Percentiles rank a stretch among this genome's conserved stretches.
Conservation (phyloP, 1,284 basidiomycete species). For the Ustilago trichophora region DNA sequence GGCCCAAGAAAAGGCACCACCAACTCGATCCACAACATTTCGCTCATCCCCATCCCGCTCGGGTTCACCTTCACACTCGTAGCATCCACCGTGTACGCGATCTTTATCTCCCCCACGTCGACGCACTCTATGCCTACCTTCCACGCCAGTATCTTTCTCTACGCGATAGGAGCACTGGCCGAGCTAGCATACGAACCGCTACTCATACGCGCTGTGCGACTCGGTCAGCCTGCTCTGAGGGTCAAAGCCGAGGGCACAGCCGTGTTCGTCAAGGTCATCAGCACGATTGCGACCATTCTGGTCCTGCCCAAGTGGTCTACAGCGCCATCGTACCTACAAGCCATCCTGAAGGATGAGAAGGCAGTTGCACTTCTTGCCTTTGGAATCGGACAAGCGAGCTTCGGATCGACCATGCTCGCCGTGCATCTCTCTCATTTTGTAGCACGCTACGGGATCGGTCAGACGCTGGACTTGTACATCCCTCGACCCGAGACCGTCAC, state of each 20-base stretch:
- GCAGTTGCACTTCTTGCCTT: slow-evolving; percentile 53
- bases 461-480: slow-evolving; percentile 75
- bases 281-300: slow-evolving; percentile 33
- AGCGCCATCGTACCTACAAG: background rate
- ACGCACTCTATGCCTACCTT: slow-evolving; percentile 44
- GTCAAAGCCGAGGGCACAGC: slow-evolving; percentile 59
- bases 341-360: slow-evolving; percentile 6
- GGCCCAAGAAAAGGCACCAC: slow-evolving; percentile 12
- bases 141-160: slow-evolving; percentile 44
- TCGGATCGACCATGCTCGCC: slow-evolving; percentile 43
- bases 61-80: slow-evolving; percentile 40
- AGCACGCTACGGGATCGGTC: slow-evolving; percentile 77
- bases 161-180: slow-evolving; percentile 53
- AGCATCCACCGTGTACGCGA: slow-evolving; percentile 33
- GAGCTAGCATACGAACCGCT: slow-evolving; percentile 61
- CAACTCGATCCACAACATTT: slow-evolving; percentile 53
- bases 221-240: slow-evolving; percentile 42
- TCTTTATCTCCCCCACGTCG: slow-evolving; percentile 38
- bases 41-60: slow-evolving; percentile 51
- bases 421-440: slow-evolving; percentile 27
- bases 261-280: slow-evolving; percentile 50
- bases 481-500: slow-evolving; percentile 44
- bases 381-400: slow-evolving; percentile 54
- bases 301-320: slow-evolving; percentile 9
- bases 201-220: slow-evolving; percentile 49